phyloP scores from a whole-genome alignment of 306 rosid species.

The Cajanus cajan region DNA sequence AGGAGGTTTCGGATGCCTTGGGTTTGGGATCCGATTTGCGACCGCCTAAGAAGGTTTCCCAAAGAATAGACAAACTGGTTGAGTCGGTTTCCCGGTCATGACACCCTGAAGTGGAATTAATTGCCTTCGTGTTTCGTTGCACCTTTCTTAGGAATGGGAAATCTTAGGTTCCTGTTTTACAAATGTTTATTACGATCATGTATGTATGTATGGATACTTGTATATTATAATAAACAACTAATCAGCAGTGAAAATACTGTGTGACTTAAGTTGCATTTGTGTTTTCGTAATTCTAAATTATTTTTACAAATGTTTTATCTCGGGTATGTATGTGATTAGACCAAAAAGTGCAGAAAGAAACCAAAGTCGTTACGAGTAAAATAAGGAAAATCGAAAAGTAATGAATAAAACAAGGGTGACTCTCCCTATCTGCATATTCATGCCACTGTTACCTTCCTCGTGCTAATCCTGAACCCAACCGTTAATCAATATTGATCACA shows the following conservation, averaged over 20 bases:
- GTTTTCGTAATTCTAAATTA: not conserved
- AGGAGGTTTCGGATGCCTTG: conserved; percentile 78
- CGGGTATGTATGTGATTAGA: too few relatives aligned
- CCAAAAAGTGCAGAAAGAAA: not conserved
- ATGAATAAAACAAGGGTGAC: not conserved
- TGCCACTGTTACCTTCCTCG: not conserved
- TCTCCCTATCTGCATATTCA: not conserved
- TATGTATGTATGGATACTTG: not conserved
- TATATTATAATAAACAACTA: not conserved
- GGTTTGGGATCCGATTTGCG: conserved; percentile 80
- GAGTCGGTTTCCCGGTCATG: conserved; percentile 69
- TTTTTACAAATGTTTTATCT: too few relatives aligned
- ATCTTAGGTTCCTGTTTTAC: conserved; percentile 18
- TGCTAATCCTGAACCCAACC: not conserved
- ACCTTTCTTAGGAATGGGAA: conserved; percentile 1
- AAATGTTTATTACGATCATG: not conserved
- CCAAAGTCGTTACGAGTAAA: too few relatives aligned
- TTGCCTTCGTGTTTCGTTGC: not conserved
- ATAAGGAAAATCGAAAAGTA: not conserved
- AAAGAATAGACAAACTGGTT: conserved; percentile 66
- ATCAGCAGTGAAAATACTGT: not conserved
- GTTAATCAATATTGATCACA: not conserved
- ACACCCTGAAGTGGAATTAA: not conserved
- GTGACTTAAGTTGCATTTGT: not conserved
- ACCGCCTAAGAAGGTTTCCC: conserved; percentile 69